Evolutionary conservation across 177 flowering plant species (phyloP), one percentile per base, ranked within the genome.

Genomic region (Vitis hybrid): DNA sequence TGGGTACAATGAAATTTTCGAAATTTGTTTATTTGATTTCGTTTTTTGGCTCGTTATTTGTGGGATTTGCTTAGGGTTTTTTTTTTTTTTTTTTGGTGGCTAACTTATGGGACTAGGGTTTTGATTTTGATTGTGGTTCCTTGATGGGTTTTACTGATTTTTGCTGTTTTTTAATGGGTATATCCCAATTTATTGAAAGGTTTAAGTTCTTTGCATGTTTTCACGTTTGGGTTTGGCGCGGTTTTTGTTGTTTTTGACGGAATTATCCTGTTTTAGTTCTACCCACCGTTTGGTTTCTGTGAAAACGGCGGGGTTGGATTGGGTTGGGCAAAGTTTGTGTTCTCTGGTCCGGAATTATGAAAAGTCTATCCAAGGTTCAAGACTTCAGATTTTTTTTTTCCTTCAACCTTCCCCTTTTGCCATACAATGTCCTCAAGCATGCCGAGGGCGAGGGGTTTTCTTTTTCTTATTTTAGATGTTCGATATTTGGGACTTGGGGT

Each of bases 1-100:
- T 86, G 70, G 71, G 82, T 56, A 7, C 14, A 14, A 19, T 60
- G 8, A 39, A 8, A 8, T 34, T 68, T 56, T 54, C 11, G 5
- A 7, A 34, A 57, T 49, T 61, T 49, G 2, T 17, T 69, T 14
- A 64, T 56, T 58, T 64, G 64, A 17, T 4, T 51, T 55, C 34
- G 3, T 57, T 51, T 23, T 34, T 57, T 57, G 56, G 3, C 0
- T 66, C 7, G 23, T 21, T 60, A 23, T 21, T 2, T 3, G 18
- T 48, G 64, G 64, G 64, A 39, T 39, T 61, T 23, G 17, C 21
- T 59, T 50, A 11, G 18, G 45, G 34, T 62, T 34, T 14, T 57
- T 12, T 19, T 49, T 60, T 67, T 30, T 52, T 12, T 32, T 56
- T 62, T 14, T 26, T 30, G 3, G 48, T 32, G 57, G 72, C 26